Conservation (phyloP, 2,329 filamentous ascomycete genomes). For the Penicillium sp. region DNA sequence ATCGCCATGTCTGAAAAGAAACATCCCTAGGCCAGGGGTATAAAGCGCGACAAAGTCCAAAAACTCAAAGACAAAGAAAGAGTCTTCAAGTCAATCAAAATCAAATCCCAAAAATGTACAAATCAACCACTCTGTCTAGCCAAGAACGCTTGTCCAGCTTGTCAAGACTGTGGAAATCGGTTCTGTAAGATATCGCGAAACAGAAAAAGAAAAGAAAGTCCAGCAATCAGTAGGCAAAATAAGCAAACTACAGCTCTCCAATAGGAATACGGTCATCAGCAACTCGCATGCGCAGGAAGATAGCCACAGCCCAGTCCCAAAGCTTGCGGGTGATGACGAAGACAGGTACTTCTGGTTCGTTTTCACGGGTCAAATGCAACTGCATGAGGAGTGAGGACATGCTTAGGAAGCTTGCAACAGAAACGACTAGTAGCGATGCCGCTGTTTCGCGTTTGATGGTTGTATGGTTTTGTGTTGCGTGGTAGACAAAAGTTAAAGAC, state of each 20-base stretch:
- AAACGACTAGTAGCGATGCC: constrained; percentile 74
- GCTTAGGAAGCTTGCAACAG: constrained; percentile 72
- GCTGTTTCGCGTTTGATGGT: constrained; percentile 77
- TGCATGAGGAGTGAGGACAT: constrained; percentile 69
- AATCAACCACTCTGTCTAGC: neutral
- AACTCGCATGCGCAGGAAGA: constrained; percentile 38
- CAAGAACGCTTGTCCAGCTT: neutral
- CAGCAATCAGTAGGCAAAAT: neutral
- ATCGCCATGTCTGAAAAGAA: constrained; percentile 11
- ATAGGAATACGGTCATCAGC: constrained; percentile 26
- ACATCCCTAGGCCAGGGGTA: constrained; percentile 8
- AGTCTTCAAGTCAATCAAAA: neutral
- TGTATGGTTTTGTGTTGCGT: constrained; percentile 74
- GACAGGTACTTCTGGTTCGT: constrained; percentile 62
- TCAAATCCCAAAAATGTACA: constrained; percentile 18
- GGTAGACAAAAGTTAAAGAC: constrained; percentile 73
- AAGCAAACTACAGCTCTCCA: constrained; percentile 25
- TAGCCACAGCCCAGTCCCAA: constrained; percentile 39
- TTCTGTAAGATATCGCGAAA: neutral
- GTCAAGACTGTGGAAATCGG: neutral
- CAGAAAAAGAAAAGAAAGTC: constrained; percentile 1
- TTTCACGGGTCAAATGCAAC: constrained; percentile 62
- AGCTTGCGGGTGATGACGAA: constrained; percentile 50
- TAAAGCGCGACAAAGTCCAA: constrained; percentile 1
- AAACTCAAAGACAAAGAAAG: neutral